A percentile compares a stretch with the other conserved stretches of the same genome.
Evolutionary conservation across 371 early-diverging fungal genomes (phyloP).

Genomic region (Rhizopus sp.): DNA sequence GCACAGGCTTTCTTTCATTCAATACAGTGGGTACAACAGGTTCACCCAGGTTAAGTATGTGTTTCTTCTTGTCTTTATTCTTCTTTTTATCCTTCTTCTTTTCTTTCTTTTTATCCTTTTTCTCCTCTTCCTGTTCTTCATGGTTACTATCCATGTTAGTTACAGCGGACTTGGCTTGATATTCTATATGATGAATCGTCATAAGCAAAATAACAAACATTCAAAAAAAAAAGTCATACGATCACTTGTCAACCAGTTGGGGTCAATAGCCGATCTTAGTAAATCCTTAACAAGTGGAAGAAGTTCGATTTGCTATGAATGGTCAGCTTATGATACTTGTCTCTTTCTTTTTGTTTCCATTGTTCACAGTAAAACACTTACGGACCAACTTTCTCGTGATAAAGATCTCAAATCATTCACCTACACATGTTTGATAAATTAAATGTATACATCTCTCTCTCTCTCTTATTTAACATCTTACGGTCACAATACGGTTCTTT

Average conservation of each 20-base stretch:
- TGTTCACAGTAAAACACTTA: slow-evolving; percentile 16
- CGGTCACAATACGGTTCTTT: slow-evolving; percentile 38
- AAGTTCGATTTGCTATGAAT: slow-evolving; percentile 43
- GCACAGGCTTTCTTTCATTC: background rate
- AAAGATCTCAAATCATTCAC: slow-evolving; percentile 45
- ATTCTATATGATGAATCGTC: background rate
- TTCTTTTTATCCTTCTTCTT: slow-evolving; percentile 16
- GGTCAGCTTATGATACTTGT: background rate
- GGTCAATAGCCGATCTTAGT: slow-evolving; percentile 28
- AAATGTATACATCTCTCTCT: background rate
- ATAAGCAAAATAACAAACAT: background rate
- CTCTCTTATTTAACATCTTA: background rate
- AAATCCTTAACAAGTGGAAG: slow-evolving; percentile 51
- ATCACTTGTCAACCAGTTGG: slow-evolving; percentile 10
- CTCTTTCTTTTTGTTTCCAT: background rate
- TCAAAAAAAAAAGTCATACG: background rate
- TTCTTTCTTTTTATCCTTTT: slow-evolving; percentile 16
- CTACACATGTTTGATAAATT: slow-evolving; percentile 6
- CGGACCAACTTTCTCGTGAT: slow-evolving; percentile 53
- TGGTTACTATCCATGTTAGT: slow-evolving; percentile 23
- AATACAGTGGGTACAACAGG: slow-evolving; percentile 27
- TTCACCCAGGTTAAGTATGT: slow-evolving; percentile 13
- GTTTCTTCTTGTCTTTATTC: slow-evolving; percentile 11
- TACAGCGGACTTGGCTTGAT: slow-evolving; percentile 14
- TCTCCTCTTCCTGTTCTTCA: slow-evolving; percentile 18